Evolutionary conservation across 306 rosid species (phyloP), one percentile per base, ranked within the genome.

Genomic region (Sophora flavescens): DNA sequence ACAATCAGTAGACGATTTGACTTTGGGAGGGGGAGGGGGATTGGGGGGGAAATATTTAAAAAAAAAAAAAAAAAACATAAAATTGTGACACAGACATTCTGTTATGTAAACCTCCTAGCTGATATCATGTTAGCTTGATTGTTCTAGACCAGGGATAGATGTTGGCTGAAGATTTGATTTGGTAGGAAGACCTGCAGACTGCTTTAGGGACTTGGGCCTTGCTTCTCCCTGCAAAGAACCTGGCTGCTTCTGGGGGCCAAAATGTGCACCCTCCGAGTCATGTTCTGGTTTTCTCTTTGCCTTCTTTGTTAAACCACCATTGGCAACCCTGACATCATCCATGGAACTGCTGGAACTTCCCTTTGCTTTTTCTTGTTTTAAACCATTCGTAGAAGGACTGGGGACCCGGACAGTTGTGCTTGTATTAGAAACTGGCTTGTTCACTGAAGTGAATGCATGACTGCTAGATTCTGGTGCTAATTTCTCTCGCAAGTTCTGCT

Each of bases 241-340:
- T 59, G 77, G 48, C 83, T 10, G 2, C 14, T 88, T 92, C 82
- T 90, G 97, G 0, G 86, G 79, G 53, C 89, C 88, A 58, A 60
- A 68, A 64, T 82, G 89, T 51, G 80, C 81, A 81, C 84, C 93
- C 14, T 90, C 93, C 62, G 77, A 78, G 74, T 92, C 98, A 35
- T 47, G 58, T 56, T 91, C 99, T 36, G 96, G 88, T 85, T 80
- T 96, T 81, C 93, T 88, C 88, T 89, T 96, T 36, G 77, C 81
- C 89, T 96, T 91, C 88, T 89, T 96, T 39, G 80, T 72, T 74
- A 87, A 14, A 6, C 77, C 82, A 44, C 86, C 89, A n/a, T 94
- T 95, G 10, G 82, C 90, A 51, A 77, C 80, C 81, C 91, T 83
- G 0, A 65, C 69, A 48, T 92, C 97, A 26, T 92, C 97, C 45